Evolutionary conservation across 2,329 filamentous ascomycete species (phyloP).

Genomic region (Paracamarosporium sp.): DNA sequence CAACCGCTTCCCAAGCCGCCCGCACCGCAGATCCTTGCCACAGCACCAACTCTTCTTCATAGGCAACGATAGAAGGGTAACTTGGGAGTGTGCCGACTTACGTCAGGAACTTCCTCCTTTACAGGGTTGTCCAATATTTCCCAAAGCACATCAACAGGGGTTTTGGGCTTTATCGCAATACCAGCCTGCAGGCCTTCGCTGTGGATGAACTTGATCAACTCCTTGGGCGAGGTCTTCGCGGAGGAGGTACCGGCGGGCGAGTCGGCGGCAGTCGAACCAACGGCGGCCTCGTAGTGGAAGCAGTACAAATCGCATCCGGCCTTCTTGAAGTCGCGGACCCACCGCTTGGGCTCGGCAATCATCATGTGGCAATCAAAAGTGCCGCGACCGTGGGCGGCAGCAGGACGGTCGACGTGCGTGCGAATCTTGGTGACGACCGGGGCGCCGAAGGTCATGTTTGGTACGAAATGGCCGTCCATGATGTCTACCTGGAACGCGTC

Average conservation of each 20-base stretch:
- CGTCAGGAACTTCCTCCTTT: constrained; percentile 83
- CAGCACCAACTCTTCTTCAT: constrained; percentile 17
- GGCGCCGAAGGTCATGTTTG: constrained; percentile 96
- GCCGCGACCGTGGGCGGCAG: constrained; percentile 74
- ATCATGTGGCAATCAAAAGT: constrained; percentile 99
- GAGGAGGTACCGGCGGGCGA: constrained; percentile 74
- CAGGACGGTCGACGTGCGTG: constrained; percentile 79
- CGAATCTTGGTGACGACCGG: constrained; percentile 96
- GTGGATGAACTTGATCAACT: constrained; percentile 91
- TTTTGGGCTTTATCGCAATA: constrained; percentile 94
- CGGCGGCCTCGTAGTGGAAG: constrained; percentile 98
- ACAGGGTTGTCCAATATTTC: constrained; percentile 80
- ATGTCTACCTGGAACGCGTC: constrained; percentile 96
- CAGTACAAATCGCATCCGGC: constrained; percentile 99
- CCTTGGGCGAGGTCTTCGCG: constrained; percentile 78
- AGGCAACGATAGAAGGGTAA: constrained; percentile 21
- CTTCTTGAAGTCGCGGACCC: constrained; percentile 93
- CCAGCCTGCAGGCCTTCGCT: constrained; percentile 86
- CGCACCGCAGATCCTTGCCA: constrained; percentile 20
- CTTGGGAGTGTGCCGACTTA: constrained; percentile 57
- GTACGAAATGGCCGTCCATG: constrained; percentile 98
- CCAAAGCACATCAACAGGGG: constrained; percentile 88
- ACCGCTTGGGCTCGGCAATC: constrained; percentile 99
- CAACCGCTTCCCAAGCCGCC: constrained; percentile 19
- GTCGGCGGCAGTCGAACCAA: constrained; percentile 81